Evolutionary conservation across 805 yeast species (phyloP), one percentile per base, ranked within the genome.

Genomic region (Candida verbasci): DNA sequence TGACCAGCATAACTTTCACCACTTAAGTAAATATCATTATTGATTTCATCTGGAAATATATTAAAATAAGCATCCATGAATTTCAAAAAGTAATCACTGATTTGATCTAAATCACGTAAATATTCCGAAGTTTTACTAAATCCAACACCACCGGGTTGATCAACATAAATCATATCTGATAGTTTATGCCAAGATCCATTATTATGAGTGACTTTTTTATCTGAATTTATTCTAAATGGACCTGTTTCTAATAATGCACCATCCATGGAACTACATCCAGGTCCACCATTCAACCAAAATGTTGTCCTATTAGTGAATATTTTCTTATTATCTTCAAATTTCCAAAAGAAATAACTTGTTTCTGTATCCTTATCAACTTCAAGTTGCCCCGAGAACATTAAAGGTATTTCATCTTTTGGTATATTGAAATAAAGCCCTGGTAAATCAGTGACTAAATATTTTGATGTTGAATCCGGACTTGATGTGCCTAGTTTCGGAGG

Each of bases 1-100:
- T 93, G 97, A 15, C 98, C 98, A 1, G 97, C 97, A 61, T 83
- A 93, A 46, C 95, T 85, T 64, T 93, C 98, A 21, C 98, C 98
- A 0, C 96, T 95, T 23, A 93, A 58, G 45, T 79, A 77, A 2
- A 93, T 63, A 20, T 86, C 83, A 42, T 82, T 79, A 5, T 49
- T 47, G 2, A 55, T 43, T 46, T 85, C 86, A 32, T 83, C 79
- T 0, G 96, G 95, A 56, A 91, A 91, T 3, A 78, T 53, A 38
- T 68, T 65, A 46, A 74, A 81, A 60, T 80, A 93, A 44, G 74
- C 72, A 17, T 73, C 70, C 49, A 93, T 53, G 52, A 93, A 93
- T 6, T 52, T 53, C 34, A 81, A 49, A 43, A 91, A 80, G 48
- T 85, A 82, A 14, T 55, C 58, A 1, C 81, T 76, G 24, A 89